These are phyloP conservation scores for Termitomyces sp. DNA, from an alignment of 768 basidiomycete genomes.

Conservation along the genomic window DNA sequence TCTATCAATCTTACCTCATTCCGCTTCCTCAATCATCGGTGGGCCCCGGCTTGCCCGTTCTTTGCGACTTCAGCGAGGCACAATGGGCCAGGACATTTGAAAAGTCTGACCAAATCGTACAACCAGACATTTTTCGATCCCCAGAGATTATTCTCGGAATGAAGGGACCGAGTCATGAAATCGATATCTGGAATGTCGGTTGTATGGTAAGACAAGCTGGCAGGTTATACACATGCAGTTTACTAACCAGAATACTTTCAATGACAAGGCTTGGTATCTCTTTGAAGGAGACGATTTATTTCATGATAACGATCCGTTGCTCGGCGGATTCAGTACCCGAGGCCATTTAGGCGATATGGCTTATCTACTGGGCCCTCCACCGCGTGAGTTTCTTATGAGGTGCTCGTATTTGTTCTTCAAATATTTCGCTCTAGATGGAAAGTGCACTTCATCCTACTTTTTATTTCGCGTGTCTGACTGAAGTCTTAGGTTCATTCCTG, in stretches of 20 bases:
- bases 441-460: neutral
- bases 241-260: neutral
- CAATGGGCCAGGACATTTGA: neutral
- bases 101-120: neutral
- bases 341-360: neutral
- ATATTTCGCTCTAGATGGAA: neutral
- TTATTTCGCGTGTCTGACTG: neutral
- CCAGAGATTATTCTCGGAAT: neutral
- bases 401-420: neutral
- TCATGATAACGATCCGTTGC: neutral
- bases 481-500: neutral
- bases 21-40: neutral
- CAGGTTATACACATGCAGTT: neutral
- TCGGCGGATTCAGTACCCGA: neutral
- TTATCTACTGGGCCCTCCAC: neutral
- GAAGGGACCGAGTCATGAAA: neutral
- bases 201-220: neutral
- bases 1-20: conserved; percentile 9
- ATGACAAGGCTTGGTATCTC: neutral
- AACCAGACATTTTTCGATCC: neutral
- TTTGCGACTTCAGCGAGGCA: conserved; percentile 19
- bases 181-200: neutral
- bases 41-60: conserved; percentile 8
- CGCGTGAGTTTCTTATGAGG: neutral
- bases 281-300: neutral